These are phyloP conservation scores for Graphilbum sp. DNA, from an alignment of 2,329 filamentous ascomycete species.

Conservation along the genomic window DNA sequence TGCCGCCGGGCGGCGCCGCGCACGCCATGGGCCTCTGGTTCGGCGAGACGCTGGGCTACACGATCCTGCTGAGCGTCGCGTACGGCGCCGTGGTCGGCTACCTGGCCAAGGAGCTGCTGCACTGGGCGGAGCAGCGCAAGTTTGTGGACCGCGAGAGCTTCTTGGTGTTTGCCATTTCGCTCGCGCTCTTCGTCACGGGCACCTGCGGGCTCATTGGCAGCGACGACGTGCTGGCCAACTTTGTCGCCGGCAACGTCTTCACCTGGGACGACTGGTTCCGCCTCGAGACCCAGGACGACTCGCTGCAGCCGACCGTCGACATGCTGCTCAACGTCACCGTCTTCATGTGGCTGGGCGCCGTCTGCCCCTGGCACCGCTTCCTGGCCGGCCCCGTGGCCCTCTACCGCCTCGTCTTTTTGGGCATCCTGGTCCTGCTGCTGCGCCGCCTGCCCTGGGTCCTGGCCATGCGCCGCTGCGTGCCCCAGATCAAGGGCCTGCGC, in stretches of 20 bases:
- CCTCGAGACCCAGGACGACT: slow-evolving; percentile 74
- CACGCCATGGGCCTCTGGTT: slow-evolving; percentile 70
- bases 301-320: slow-evolving; percentile 84
- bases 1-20: slow-evolving; percentile 37
- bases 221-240: slow-evolving; percentile 82
- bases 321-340: slow-evolving; percentile 83
- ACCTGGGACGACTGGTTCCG: slow-evolving; percentile 95
- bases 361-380: slow-evolving; percentile 68
- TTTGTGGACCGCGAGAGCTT: slow-evolving; percentile 82
- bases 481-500: slow-evolving; percentile 55
- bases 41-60: slow-evolving; percentile 71
- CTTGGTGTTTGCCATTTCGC: slow-evolving; percentile 67
- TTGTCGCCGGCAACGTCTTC: slow-evolving; percentile 80
- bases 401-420: slow-evolving; percentile 56
- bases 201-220: slow-evolving; percentile 77
- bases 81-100: slow-evolving; percentile 69
- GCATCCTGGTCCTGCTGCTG: slow-evolving; percentile 59
- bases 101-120: slow-evolving; percentile 65
- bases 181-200: slow-evolving; percentile 74
- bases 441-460: slow-evolving; percentile 65
- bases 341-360: slow-evolving; percentile 82
- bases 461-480: slow-evolving; percentile 56
- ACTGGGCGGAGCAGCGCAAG: slow-evolving; percentile 66
- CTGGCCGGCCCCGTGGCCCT: slow-evolving; percentile 48
- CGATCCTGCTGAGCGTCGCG: slow-evolving; percentile 58